phyloP scores from a whole-genome alignment of 768 basidiomycete species.

The Exidia glandulosa region DNA sequence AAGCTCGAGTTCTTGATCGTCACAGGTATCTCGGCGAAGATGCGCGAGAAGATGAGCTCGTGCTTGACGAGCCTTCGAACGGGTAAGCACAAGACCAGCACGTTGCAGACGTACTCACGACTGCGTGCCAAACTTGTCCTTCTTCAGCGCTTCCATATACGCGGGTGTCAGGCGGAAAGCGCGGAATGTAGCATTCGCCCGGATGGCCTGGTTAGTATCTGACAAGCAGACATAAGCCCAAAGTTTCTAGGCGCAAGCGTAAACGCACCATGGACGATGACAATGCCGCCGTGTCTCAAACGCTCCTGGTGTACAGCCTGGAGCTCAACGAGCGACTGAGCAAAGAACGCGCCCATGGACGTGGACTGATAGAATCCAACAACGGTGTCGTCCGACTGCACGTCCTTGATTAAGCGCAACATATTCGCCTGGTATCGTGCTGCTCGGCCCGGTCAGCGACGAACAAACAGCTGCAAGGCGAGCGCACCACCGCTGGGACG shows the following conservation, averaged over 20 bases:
- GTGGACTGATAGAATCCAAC: conserved; percentile 93
- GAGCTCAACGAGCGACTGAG: conserved; percentile 67
- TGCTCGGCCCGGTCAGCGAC: conserved; percentile 19
- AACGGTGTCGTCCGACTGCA: conserved; percentile 81
- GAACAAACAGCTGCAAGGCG: no score
- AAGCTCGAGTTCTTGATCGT: conserved; percentile 76
- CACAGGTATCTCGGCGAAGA: conserved; percentile 81
- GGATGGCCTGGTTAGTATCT: conserved; percentile 70
- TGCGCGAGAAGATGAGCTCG: conserved; percentile 72
- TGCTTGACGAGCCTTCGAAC: conserved; percentile 60
- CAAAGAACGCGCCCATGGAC: conserved; percentile 75
- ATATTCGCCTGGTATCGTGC: conserved; percentile 76
- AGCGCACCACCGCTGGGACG: no score
- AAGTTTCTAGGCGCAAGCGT: no score
- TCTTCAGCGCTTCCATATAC: conserved; percentile 79
- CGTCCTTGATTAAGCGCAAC: conserved; percentile 82
- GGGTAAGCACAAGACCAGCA: conserved; percentile 7
- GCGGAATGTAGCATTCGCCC: conserved; percentile 80
- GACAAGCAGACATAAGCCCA: no score
- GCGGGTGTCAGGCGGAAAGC: conserved; percentile 74
- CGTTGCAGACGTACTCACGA: conserved; percentile 40
- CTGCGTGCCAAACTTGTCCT: conserved; percentile 70
- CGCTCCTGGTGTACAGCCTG: conserved; percentile 80
- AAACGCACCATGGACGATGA: conserved; percentile 84
- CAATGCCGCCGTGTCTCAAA: conserved; percentile 74